A percentile compares a stretch with the other conserved stretches of the same genome.
Conservation (phyloP, 2,329 filamentous ascomycete species). For the Pseudogymnoascus sp. region DNA sequence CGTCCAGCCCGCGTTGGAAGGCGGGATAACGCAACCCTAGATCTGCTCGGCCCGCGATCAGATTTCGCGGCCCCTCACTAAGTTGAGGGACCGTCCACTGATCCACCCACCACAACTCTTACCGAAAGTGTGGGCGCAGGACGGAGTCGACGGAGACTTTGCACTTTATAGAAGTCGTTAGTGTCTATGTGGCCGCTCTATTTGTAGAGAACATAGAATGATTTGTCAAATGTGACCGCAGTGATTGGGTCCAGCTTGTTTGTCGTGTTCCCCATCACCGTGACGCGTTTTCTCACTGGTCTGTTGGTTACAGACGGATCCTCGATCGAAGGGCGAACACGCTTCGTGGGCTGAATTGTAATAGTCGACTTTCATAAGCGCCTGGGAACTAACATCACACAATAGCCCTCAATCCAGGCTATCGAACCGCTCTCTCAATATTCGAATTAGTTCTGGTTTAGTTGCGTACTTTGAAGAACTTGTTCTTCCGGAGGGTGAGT, state of each 20-base stretch:
- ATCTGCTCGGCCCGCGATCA: background rate
- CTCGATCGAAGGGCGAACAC: background rate
- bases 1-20: no score
- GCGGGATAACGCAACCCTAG: no score
- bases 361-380: background rate
- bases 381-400: background rate
- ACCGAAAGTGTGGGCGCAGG: no score
- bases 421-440: background rate
- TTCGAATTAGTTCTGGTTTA: conserved; percentile 8
- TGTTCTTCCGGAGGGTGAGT: background rate
- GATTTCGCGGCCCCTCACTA: background rate
- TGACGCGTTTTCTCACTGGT: conserved; percentile 1
- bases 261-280: conserved; percentile 1
- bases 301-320: background rate
- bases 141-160: background rate
- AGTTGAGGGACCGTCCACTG: background rate
- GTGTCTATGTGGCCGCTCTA: background rate
- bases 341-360: background rate
- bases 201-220: conserved; percentile 4
- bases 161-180: background rate
- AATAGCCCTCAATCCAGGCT: background rate
- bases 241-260: conserved; percentile 3
- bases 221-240: background rate
- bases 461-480: conserved; percentile 1
- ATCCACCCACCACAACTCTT: no score